Evolutionary conservation across 2,329 filamentous ascomycete species (phyloP).

Genomic region (Scopulariopsis brevicaulis): DNA sequence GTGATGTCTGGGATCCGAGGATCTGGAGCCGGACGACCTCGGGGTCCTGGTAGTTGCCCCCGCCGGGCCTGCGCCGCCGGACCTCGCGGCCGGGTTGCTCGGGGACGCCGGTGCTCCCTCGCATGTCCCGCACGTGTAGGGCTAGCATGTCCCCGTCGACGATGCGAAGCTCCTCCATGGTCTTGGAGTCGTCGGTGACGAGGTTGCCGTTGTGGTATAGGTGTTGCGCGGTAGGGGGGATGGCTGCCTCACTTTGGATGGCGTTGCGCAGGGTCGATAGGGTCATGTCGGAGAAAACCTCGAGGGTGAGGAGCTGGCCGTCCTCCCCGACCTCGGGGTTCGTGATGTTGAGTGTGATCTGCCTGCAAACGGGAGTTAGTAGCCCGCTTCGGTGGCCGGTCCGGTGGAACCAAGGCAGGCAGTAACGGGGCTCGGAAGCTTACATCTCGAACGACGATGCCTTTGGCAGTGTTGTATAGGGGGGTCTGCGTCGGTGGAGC

Average conservation of each 20-base stretch:
- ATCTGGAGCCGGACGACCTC: constrained; percentile 78
- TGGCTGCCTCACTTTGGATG: constrained; percentile 71
- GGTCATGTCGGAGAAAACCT: constrained; percentile 73
- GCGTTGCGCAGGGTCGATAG: constrained; percentile 78
- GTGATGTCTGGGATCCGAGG: constrained; percentile 63
- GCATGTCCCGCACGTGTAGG: constrained; percentile 61
- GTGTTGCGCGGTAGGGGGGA: constrained; percentile 63
- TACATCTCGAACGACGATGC: background rate
- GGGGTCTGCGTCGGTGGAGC: background rate
- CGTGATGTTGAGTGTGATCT: constrained; percentile 77
- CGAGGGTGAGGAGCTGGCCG: constrained; percentile 67
- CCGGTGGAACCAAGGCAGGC: background rate
- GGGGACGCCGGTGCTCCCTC: constrained; percentile 30
- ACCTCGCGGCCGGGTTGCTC: constrained; percentile 10
- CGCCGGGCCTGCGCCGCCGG: constrained; percentile 14
- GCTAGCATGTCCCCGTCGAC: constrained; percentile 87
- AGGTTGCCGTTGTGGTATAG: constrained; percentile 85
- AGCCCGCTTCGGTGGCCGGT: background rate
- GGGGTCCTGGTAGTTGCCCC: constrained; percentile 42
- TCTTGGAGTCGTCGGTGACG: constrained; percentile 66
- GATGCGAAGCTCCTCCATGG: constrained; percentile 70
- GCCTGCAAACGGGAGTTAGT: constrained; percentile 40
- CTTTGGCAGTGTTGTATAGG: background rate
- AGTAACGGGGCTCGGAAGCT: background rate
- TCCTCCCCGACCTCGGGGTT: constrained; percentile 50